Base-by-base conservation (phyloP, 2,329 filamentous ascomycete species). In the Raffaelea arxii region DNA sequence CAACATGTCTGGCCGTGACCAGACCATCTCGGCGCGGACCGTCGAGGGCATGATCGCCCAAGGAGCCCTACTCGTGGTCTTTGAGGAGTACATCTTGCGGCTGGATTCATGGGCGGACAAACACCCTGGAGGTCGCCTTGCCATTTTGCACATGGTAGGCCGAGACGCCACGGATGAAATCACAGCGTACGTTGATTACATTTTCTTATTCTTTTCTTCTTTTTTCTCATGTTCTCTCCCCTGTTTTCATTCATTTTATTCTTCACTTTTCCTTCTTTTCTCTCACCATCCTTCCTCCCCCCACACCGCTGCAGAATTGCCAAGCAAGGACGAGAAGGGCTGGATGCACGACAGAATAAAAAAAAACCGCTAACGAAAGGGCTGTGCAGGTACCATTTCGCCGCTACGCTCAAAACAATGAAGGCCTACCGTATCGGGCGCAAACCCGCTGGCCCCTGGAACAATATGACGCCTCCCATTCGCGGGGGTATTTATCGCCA, bases 131-230 rank as follows among this genome's bases (percentile, higher is more conserved):
- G 78, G 78, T 25, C 63, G 66, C 14, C 62, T 81, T 23, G 74
- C 77, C 19, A 78, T 81, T 50, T 57, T 75, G 51, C 78, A 82
- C 62, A 80, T 78, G 74, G 71, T n/a, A n/a, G n/a, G n/a, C n/a
- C n/a, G n/a, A n/a, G n/a, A 79, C 61, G 74, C 75, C 22, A 76
- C 74, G 19, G 72, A 77, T 55, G 75, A 79, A 56, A 78, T 78
- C 54, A 72, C 72, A 51, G 71, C 70, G 75, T 78, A 71, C 66
- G 52, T 59, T 14, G 32, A n/a, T 36, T 6, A 9, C 6, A 18
- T 36, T 36, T 36, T 12, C 32, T 18, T 36, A n/a, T 36, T 36
- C 16, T 4, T 9, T 25, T 44, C 27, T 39, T 38, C 23, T 21
- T n/a, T 30, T 32, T 6, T 38, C 10, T n/a, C 32, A 32, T 32